Evolutionary conservation across 352 stramenopile genomes (phyloP).

Genomic region (Phytophthora chlamydospora): DNA sequence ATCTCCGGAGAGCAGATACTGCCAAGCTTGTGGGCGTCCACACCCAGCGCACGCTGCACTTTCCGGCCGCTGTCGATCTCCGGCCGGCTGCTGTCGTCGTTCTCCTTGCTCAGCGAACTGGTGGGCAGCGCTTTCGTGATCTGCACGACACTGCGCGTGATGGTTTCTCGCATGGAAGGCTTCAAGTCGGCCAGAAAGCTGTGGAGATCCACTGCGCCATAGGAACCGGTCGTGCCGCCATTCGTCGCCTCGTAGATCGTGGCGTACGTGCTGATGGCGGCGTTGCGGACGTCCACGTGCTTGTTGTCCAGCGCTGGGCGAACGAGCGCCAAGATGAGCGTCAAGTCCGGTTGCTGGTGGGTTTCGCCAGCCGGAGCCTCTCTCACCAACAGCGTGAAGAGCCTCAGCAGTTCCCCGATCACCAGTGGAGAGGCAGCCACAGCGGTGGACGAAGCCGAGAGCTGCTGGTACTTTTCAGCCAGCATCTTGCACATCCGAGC

Average conservation of each 20-base stretch:
- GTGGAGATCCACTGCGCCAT: slow-evolving; percentile 61
- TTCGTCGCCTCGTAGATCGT: slow-evolving; percentile 79
- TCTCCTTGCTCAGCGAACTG: slow-evolving; percentile 11
- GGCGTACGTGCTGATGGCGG: slow-evolving; percentile 66
- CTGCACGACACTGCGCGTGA: slow-evolving; percentile 76
- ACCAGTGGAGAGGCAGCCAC: slow-evolving; percentile 58
- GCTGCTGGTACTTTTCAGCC: slow-evolving; percentile 57
- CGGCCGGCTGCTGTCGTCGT: slow-evolving; percentile 21
- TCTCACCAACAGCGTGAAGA: slow-evolving; percentile 70
- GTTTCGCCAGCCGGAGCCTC: slow-evolving; percentile 28
- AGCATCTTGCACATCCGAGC: slow-evolving; percentile 71
- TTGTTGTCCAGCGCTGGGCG: slow-evolving; percentile 77
- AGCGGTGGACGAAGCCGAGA: slow-evolving; percentile 34
- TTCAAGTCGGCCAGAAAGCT: slow-evolving; percentile 68
- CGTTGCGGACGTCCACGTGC: slow-evolving; percentile 81
- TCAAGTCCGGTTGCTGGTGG: slow-evolving; percentile 38
- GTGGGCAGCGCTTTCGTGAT: slow-evolving; percentile 51
- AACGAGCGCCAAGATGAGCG: slow-evolving; percentile 54
- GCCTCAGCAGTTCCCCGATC: slow-evolving; percentile 61
- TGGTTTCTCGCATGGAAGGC: slow-evolving; percentile 72
- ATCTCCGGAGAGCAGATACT: slow-evolving; percentile 61
- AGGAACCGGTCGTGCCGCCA: slow-evolving; percentile 36
- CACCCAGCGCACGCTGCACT: slow-evolving; percentile 50
- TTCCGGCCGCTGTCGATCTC: slow-evolving; percentile 62
- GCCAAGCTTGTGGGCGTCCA: slow-evolving; percentile 67